These are phyloP conservation scores for Clonostachys rhizophaga DNA, from an alignment of 2,329 filamentous ascomycete genomes.

Conservation along the genomic window DNA sequence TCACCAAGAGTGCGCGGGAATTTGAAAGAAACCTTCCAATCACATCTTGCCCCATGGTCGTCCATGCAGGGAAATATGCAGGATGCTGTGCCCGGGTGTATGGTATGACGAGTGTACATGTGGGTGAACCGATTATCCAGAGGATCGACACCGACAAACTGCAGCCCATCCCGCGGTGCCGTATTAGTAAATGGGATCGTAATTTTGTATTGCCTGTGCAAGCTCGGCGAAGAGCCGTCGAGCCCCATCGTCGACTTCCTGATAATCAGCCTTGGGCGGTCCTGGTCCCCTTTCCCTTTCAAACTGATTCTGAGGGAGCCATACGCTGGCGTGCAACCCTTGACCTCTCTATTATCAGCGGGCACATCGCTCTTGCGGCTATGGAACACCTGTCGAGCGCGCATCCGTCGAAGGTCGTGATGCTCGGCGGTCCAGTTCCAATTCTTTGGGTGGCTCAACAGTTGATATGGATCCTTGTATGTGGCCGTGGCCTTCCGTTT, in stretches of 20 bases:
- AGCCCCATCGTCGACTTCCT: slow-evolving; percentile 31
- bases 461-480: slow-evolving; percentile 63
- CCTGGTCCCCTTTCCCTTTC: slow-evolving; percentile 29
- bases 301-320: slow-evolving; percentile 43
- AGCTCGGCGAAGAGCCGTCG: slow-evolving; percentile 25
- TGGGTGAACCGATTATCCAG: slow-evolving; percentile 84
- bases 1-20: slow-evolving; percentile 85
- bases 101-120: slow-evolving; percentile 79
- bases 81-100: slow-evolving; percentile 73
- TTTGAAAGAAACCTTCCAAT: slow-evolving; percentile 85
- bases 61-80: slow-evolving; percentile 94
- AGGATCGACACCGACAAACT: slow-evolving; percentile 83
- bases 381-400: slow-evolving; percentile 49
- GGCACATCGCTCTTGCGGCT: slow-evolving; percentile 47
- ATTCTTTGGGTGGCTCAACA: slow-evolving; percentile 53
- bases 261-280: slow-evolving; percentile 36
- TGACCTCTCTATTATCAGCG: slow-evolving; percentile 47
- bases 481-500: slow-evolving; percentile 32
- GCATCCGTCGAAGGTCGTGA: slow-evolving; percentile 69
- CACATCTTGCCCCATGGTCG: slow-evolving; percentile 72
- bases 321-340: slow-evolving; percentile 51
- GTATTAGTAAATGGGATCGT: slow-evolving; percentile 73
- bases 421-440: slow-evolving; percentile 67
- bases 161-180: slow-evolving; percentile 77
- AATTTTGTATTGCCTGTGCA: slow-evolving; percentile 39